phyloP scores from a whole-genome alignment of 2,329 filamentous ascomycete species.

The Ophiostoma novo-ulmi region DNA sequence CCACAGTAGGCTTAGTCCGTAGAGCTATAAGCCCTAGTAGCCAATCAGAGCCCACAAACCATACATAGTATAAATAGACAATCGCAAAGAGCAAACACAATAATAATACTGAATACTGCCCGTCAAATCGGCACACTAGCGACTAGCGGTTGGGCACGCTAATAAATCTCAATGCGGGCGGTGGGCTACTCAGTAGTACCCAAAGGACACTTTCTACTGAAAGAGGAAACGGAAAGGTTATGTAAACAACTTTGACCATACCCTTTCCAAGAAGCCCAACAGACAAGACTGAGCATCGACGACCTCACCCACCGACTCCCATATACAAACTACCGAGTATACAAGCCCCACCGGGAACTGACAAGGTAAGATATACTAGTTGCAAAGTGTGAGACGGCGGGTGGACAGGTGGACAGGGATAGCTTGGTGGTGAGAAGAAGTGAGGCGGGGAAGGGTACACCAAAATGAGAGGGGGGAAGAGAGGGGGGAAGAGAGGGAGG shows the following conservation, averaged over 20 bases:
- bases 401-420: neutral
- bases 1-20: no score
- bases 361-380: neutral
- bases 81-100: no score
- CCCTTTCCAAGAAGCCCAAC: no score
- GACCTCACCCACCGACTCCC: neutral
- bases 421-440: neutral
- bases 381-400: neutral
- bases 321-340: neutral
- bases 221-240: neutral
- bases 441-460: neutral
- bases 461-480: no score
- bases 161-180: slow-evolving; percentile 17
- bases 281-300: neutral
- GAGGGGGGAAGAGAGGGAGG: neutral
- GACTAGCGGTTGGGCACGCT: slow-evolving; percentile 11
- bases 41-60: no score
- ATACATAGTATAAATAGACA: no score
- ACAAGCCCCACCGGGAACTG: neutral
- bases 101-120: no score
- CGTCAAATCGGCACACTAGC: neutral
- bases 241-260: neutral
- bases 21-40: no score
- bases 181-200: neutral
- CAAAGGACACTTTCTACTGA: neutral